These are phyloP conservation scores for Acacia concinna DNA, from an alignment of 331 rosid species.

Conservation along the genomic window DNA sequence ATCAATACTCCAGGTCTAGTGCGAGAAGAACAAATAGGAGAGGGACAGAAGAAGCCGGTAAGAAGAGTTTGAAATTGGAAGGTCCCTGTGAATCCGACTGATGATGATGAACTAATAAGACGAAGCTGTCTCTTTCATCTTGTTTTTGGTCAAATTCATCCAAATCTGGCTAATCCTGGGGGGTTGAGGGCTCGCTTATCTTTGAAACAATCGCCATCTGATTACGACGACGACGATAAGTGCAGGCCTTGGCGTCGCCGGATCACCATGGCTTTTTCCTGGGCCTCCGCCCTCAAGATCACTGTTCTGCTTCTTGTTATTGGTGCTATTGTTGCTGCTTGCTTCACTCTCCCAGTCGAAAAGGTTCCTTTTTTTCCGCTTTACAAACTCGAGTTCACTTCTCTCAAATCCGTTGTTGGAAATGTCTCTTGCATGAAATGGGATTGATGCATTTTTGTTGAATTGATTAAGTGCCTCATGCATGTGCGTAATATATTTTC, in stretches of 20 bases:
- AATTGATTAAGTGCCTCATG: not conserved
- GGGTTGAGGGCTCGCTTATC: constrained; percentile 90
- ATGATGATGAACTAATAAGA: not conserved
- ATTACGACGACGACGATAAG: constrained; percentile 61
- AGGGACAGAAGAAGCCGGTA: not conserved
- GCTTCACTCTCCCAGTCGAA: constrained; percentile 86
- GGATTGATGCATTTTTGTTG: constrained; percentile 7
- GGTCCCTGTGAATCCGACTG: not conserved
- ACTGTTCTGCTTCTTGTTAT: constrained; percentile 58
- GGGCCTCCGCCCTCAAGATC: constrained; percentile 77
- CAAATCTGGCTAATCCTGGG: constrained; percentile 79
- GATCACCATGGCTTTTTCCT: constrained; percentile 74
- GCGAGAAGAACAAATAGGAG: not conserved
- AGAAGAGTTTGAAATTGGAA: not conserved
- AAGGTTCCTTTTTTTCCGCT: constrained; percentile 51
- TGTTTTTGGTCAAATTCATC: not conserved
- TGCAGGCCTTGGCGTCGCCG: constrained; percentile 91
- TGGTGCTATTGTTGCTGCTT: constrained; percentile 64
- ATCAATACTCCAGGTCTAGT: not conserved
- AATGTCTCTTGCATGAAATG: constrained; percentile 11
- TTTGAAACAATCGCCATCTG: constrained; percentile 62
- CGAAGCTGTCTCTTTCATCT: not conserved
- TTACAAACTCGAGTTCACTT: not conserved
- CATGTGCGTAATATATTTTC: not conserved
- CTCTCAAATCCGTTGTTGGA: not conserved